Evolutionary conservation across 108 stramenopile species (phyloP), one percentile per base, ranked within the genome.

Genomic region (Cyclostephanos tholiformis): DNA sequence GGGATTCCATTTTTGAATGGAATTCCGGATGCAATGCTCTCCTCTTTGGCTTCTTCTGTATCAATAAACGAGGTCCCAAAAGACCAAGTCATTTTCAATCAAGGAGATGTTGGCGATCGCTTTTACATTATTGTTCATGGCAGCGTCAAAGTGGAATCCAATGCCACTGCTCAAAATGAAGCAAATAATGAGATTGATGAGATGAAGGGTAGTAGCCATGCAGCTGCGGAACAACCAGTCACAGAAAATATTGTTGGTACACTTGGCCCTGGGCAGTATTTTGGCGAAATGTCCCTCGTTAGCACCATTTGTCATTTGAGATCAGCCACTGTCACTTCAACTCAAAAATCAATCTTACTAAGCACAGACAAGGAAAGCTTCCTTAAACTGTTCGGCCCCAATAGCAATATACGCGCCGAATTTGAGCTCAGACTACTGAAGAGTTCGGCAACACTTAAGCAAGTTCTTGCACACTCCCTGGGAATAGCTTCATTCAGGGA

Each of bases 181-280:
- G 23, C 17, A 26, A 63, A 29, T 16, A 41, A 41, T 25, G 59
- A 52, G 17, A 39, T 52, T 61, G 43, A 39, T 2, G 29, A 65
- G 2, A 22, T 36, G 85, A 63, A 39, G 65, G 43, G 19, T 25
- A 56, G 13, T 32, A 39, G 48, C 30, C 6, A 35, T 41, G 75
- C 19, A 30, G 20, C 5, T 10, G 36, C 36, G 5, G 56, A 65
- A 13, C 38, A 38, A n/a, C 7, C 30, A 20, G 30, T 5, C 20
- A 8, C 38, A 38, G 67, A 41, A 22, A 87, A 82, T 22, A 87
- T 89, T 83, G 62, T 92, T 57, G 93, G 91, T 19, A 87, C 88
- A 14, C 59, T 94, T 35, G 90, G 87, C 20, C 88, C 90, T 30
- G 93, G 93, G 27, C 90, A 94, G 62, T 91, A 94, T 82, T 94